Conservation (phyloP, 169 alveolate species). For the Perkinsus marinus region DNA sequence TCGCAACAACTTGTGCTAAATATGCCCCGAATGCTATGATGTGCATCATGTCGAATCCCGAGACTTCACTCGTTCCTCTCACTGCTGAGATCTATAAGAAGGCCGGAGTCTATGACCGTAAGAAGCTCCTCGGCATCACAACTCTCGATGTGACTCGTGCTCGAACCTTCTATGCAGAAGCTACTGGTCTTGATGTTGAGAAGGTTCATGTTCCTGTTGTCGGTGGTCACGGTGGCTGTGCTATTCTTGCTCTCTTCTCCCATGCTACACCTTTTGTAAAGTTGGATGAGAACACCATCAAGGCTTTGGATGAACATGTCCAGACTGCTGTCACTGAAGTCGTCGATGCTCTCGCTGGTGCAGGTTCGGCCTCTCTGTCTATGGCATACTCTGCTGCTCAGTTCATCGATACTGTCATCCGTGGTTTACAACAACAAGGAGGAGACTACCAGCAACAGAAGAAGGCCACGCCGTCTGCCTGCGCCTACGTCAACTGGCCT, state of each 20-base stretch:
- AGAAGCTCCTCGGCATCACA: constrained; percentile 2
- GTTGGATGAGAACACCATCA: background rate
- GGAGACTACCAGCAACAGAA: background rate
- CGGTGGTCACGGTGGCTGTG: background rate
- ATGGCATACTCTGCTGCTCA: constrained; percentile 9
- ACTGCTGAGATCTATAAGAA: constrained; percentile 3
- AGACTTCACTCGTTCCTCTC: background rate
- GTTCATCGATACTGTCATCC: background rate
- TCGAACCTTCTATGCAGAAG: background rate
- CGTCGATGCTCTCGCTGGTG: constrained; percentile 5
- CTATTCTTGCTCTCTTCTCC: background rate
- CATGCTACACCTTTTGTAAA: background rate
- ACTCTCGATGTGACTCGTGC: constrained; percentile 9
- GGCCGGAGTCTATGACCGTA: constrained; percentile 1
- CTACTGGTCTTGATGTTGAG: background rate
- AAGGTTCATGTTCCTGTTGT: background rate
- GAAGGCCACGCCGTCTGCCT: too few species aligned
- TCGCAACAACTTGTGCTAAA: background rate
- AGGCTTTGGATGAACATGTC: background rate
- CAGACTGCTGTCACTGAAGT: constrained; percentile 2
- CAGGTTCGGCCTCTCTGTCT: constrained; percentile 7
- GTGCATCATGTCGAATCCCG: constrained; percentile 4
- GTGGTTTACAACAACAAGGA: background rate
- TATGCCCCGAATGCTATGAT: background rate
- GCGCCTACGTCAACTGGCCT: background rate